Evolutionary conservation across 1,284 basidiomycete species (phyloP), one percentile per base, ranked within the genome.

Genomic region (Cutaneotrichosporon cutaneum): DNA sequence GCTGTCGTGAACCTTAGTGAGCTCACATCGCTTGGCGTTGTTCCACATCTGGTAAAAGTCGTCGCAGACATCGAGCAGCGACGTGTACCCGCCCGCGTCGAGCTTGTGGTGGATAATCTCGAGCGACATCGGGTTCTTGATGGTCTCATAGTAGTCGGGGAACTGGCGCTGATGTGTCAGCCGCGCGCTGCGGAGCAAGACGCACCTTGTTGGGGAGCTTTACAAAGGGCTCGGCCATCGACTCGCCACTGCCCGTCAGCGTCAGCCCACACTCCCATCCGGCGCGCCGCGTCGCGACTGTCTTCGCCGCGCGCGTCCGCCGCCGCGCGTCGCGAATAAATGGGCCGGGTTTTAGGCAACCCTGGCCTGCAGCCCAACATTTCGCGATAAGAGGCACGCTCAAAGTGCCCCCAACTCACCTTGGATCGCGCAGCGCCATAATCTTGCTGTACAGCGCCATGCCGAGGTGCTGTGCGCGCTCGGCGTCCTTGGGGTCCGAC

Each of bases 11-110:
- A 22, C 50, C n/a, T n/a, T n/a, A n/a, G 30, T 7, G 14, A 26
- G 64, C 76, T 66, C 50, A 77, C 76, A 78, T 67, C 76, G 63
- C 61, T 78, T 78, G 36, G 76, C 76, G 54, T 78, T 78, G 60
- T 70, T 74, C 65, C 73, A 78, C 56, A 78, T 78, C 61, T 76
- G 74, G 10, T 72, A 70, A 1, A 78, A 35, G 59, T 78, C 76
- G 24, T 61, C 54, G 42, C 64, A 68, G 35, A 78, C 76, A 4
- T 70, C 72, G 30, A 68, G 66, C 24, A 78, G 61, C 0, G 70
- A 72, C 14, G 68, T 58, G 55, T 78, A 78, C 48, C 59, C 54
- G 4, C 45, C 55, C 9, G 58, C 53, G 7, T 72, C 66, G 9
- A 79, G 73, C 64, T 71, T 76, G 11, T 65, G 56, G 9, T 73